These are phyloP conservation scores for Emydomyces testavorans DNA, from an alignment of 2,329 filamentous ascomycete species.

Conservation along the genomic window DNA sequence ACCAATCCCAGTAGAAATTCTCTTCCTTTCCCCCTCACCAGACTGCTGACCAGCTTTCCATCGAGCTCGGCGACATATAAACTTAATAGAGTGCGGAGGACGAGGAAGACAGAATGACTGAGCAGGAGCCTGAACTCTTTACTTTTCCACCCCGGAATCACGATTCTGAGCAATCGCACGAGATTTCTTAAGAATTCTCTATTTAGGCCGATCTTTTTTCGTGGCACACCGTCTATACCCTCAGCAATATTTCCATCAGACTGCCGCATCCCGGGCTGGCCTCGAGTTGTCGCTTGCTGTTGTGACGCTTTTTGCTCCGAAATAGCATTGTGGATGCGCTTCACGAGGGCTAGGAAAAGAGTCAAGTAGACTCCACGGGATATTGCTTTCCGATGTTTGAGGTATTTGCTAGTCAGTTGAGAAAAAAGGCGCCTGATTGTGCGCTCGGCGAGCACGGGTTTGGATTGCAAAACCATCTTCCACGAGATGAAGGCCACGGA, in stretches of 20 bases:
- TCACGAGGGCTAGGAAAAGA: slow-evolving; percentile 65
- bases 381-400: slow-evolving; percentile 68
- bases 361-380: slow-evolving; percentile 75
- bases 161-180: slow-evolving; percentile 67
- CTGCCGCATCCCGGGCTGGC: slow-evolving; percentile 40
- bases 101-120: slow-evolving; percentile 86
- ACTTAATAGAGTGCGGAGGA: slow-evolving; percentile 82
- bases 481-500: background rate
- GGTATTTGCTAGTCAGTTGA: slow-evolving; percentile 59
- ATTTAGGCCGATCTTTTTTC: slow-evolving; percentile 84
- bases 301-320: slow-evolving; percentile 79
- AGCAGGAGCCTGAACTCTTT: slow-evolving; percentile 76
- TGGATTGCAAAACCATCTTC: slow-evolving; percentile 64
- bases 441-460: slow-evolving; percentile 53
- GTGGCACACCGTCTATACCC: slow-evolving; percentile 24
- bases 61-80: slow-evolving; percentile 94
- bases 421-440: slow-evolving; percentile 55
- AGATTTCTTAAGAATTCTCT: slow-evolving; percentile 73
- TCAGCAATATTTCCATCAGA: slow-evolving; percentile 14
- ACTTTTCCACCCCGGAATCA: slow-evolving; percentile 79
- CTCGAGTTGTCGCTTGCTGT: slow-evolving; percentile 51
- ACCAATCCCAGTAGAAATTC: slow-evolving; percentile 80
- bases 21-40: slow-evolving; percentile 81
- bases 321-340: slow-evolving; percentile 83
- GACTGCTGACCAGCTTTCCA: slow-evolving; percentile 77